Evolutionary conservation across 179 eudicot species (phyloP), one percentile per base, ranked within the genome.

Genomic region (Vitellaria paradoxa): DNA sequence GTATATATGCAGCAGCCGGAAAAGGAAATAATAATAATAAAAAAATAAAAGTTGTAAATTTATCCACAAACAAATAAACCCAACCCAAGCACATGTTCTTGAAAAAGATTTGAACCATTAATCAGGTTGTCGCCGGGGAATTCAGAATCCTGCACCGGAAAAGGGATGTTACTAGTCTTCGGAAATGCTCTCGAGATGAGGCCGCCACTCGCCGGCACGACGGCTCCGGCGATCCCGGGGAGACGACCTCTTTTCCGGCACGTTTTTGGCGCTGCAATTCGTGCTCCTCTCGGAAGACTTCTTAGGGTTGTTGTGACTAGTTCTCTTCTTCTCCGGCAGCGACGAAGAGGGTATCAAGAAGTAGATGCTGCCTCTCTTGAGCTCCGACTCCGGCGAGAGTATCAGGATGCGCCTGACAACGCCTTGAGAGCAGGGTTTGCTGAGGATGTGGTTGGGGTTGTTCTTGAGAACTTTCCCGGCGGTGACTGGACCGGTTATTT

Each of bases 311-410:
- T 67, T 65, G 13, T 65, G 84, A 20, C 0, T 57, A 18, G 72
- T 74, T 23, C 62, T 70, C 17, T 26, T 60, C 53, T 80, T 78
- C 24, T 78, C 85, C 7, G 91, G 91, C 37, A 88, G 56, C 3
- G 94, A 82, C 10, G 96, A 88, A 11, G 79, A 71, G 0, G 97
- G 96, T 50, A 92, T 80, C 75, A 94, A 80, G 84, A 94, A 94
- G 76, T 94, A 94, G 67, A 94, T 92, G 67, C 81, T 73, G 37
- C 98, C 98, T 6, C 97, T 84, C 69, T 90, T 92, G 77, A 94
- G 98, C 79, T 92, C 91, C 5, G 96, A 84, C 11, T 87, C 87
- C 1, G 91, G 88, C 0, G 97, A 92, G 23, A 94, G 71, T 5
- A 94, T 89, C n/a, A 93, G 70, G 56, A 94, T 91, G 37, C 85